Base-by-base conservation (phyloP, 208 protist genomes). In the Herpetomonas samuelpessoai region DNA sequence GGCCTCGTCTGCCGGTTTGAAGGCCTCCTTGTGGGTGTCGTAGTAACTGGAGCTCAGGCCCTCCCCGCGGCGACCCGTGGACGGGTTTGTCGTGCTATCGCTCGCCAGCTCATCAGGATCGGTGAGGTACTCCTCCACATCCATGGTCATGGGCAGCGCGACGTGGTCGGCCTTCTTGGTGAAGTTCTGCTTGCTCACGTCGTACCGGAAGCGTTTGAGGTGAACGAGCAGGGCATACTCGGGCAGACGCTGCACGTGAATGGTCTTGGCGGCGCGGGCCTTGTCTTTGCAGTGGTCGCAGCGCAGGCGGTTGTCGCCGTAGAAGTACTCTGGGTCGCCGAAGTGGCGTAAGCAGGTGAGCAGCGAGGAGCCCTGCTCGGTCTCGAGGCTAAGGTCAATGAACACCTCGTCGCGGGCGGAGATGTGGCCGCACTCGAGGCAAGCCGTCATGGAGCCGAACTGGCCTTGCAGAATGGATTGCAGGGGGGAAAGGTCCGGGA, bases 151-250 rank as follows among this genome's bases (percentile, higher is more conserved):
- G 30, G 93, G 89, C 44, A 97, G 80, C 16, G 90, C 81, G 10
- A 97, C 87, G 62, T 95, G 88, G 50, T 93, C 80, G 22, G 81
- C 70, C 41, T 83, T 76, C 63, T 97, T 97, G 51, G 61, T 77
- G 61, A 92, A 88, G 28, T 7, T 62, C 16, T 81, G 64, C 50
- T 62, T 76, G 54, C 75, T 76, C 46, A 85, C 81, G 45, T 92
- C 76, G 71, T 93, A 97, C 28, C 89, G 89, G 72, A 97, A 97
- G 9, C 93, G 80, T 62, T 97, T 97, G 1, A 97, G 70, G 49
- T 97, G 93, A 25, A 97, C 74, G 9, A 94, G 62, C 14, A 97
- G 72, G 10, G 83, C 83, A 48, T 94, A 92, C 65, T 89, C 74
- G 10, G 93, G 93, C 10, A 91, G 71, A 50, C 81, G 76, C 74